Evolutionary conservation across 169 alveolate species (phyloP), one percentile per base, ranked within the genome.

Genomic region (Plasmodium gallinaceum): DNA sequence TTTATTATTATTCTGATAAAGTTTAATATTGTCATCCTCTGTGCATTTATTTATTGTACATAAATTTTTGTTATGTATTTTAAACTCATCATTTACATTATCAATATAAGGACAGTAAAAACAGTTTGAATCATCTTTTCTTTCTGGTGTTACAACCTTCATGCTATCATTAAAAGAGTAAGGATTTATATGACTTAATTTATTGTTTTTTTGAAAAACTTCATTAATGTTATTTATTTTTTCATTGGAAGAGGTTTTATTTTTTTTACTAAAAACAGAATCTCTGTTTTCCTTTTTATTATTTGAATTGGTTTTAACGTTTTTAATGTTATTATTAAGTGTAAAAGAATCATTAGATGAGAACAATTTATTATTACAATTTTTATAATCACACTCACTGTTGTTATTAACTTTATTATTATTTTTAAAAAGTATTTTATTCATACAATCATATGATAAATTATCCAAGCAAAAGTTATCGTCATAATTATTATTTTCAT

Each of bases 91-190:
- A 32, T 72, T 72, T 20, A 26, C n/a, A 16, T 42, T 3, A 24
- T 61, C 73, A 22, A 74, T 74, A 32, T 65, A 74, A 10, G 64
- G 12, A 22, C 88, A 74, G 60, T 60, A 74, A 39, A 39, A 58
- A 74, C 88, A 74, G 9, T 26, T 37, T 7, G 73, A 14, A 32
- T 60, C 69, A 60, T 64, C 22, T 57, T 16, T 74, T n/a, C 69
- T 66, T 0, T 51, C 52, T 32, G 32, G 60, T 5, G 20, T 26
- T 24, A 32, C 16, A 16, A 42, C 14, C 16, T 58, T 62, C 0
- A 39, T 46, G 8, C 3, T 22, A 22, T 46, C 16, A 16, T 42
- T 48, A n/a, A 9, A 48, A 5, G 43, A 12, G 16, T 60, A 72
- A 51, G n/a, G 7, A 9, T 22, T 42, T 12, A 16, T 8, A 22